These are phyloP conservation scores for Gossypium trilobum DNA, from an alignment of 441 rosid species.

Conservation along the genomic window DNA sequence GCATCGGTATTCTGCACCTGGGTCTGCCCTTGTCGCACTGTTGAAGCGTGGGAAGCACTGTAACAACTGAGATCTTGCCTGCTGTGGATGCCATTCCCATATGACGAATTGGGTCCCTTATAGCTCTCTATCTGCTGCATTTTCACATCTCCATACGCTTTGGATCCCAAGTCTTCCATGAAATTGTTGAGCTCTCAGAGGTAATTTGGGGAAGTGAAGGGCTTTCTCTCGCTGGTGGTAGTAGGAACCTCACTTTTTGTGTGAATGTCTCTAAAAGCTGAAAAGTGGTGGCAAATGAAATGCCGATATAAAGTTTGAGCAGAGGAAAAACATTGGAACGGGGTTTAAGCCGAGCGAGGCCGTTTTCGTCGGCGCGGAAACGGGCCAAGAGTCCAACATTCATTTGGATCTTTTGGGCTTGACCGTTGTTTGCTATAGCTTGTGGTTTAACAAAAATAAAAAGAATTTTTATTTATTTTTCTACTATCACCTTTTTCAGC, in stretches of 20 bases:
- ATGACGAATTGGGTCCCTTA: constrained; percentile 9
- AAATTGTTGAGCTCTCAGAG: background rate
- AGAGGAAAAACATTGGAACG: background rate
- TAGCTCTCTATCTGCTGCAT: constrained; percentile 28
- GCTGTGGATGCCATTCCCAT: constrained; percentile 16
- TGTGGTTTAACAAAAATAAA: background rate
- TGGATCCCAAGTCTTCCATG: constrained; percentile 51
- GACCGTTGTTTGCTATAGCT: background rate
- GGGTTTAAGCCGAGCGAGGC: background rate
- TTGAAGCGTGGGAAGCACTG: constrained; percentile 43
- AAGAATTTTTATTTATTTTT: background rate
- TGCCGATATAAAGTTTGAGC: background rate
- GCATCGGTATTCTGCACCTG: constrained; percentile 19
- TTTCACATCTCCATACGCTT: constrained; percentile 28
- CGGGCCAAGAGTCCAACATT: background rate
- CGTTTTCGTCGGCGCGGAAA: background rate
- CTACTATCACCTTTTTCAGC: background rate
- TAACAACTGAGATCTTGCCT: constrained; percentile 64
- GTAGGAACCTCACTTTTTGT: background rate
- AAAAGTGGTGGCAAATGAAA: no score
- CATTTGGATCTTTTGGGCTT: background rate
- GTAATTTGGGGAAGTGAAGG: background rate
- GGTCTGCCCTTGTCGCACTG: constrained; percentile 22
- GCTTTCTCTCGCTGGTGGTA: background rate
- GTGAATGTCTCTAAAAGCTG: background rate